These are phyloP conservation scores for Cladosporium colombiae DNA, from an alignment of 2,329 filamentous ascomycete species.

Conservation along the genomic window DNA sequence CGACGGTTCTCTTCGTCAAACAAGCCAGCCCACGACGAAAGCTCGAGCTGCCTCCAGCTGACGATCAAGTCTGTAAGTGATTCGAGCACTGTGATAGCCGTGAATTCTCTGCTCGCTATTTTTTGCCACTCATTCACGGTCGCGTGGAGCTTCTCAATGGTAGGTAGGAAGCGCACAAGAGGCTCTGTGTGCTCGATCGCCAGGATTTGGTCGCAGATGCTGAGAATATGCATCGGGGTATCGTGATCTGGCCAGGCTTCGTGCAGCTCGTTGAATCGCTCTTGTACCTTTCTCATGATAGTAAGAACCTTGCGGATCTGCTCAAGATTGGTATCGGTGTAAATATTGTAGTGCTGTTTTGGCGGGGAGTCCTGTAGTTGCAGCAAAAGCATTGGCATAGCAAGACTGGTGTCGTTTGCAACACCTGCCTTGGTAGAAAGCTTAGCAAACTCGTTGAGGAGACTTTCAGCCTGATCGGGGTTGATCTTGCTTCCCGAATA, in stretches of 20 bases:
- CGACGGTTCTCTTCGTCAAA: constrained; percentile 81
- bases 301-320: constrained; percentile 74
- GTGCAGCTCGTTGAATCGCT: constrained; percentile 70
- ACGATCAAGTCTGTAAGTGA: constrained; percentile 78
- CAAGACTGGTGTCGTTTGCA: neutral
- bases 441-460: constrained; percentile 24
- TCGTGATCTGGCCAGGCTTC: constrained; percentile 70
- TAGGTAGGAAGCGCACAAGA: constrained; percentile 80
- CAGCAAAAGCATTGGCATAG: constrained; percentile 37
- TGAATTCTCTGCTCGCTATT: constrained; percentile 80
- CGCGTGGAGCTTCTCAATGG: constrained; percentile 81
- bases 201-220: constrained; percentile 72
- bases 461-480: constrained; percentile 22
- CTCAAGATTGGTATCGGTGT: constrained; percentile 73
- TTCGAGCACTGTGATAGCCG: constrained; percentile 70
- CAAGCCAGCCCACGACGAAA: constrained; percentile 87
- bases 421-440: neutral
- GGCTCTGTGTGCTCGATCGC: constrained; percentile 78
- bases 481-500: constrained; percentile 15
- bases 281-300: constrained; percentile 68
- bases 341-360: constrained; percentile 73
- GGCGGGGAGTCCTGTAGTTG: constrained; percentile 22
- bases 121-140: constrained; percentile 93
- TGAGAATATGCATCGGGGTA: constrained; percentile 76
- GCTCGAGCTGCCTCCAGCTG: constrained; percentile 84